phyloP scores from a whole-genome alignment of 768 basidiomycete genomes.

The Boletus fagicola region DNA sequence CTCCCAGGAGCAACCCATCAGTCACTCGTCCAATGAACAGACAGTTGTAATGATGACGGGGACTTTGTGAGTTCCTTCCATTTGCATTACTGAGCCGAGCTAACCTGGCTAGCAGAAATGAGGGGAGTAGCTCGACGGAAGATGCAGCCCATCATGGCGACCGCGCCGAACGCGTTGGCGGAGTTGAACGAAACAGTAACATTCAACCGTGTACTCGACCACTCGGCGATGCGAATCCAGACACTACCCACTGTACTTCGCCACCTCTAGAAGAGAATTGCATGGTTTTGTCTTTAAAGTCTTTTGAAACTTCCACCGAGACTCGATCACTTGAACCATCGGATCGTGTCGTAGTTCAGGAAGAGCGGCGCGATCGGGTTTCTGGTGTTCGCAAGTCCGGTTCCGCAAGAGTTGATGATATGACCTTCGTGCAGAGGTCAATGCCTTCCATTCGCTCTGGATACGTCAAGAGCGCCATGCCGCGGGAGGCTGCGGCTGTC shows the following conservation, averaged over 20 bases:
- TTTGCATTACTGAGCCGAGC: background rate
- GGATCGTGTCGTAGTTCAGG: background rate
- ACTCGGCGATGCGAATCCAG: background rate
- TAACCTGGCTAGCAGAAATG: conserved; percentile 1
- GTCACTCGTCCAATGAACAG: background rate
- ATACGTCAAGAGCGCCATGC: background rate
- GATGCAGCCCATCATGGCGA: background rate
- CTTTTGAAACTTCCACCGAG: too few relatives aligned
- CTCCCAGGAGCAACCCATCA: background rate
- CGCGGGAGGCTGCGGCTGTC: background rate
- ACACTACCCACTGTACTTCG: background rate
- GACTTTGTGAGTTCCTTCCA: conserved; percentile 3
- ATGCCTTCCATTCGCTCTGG: background rate
- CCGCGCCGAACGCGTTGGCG: background rate
- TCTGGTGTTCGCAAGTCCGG: background rate
- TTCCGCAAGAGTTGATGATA: background rate
- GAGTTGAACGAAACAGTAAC: background rate
- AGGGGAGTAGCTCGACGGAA: background rate
- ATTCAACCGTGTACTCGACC: background rate
- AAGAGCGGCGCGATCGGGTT: background rate
- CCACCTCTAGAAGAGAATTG: background rate
- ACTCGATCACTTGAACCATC: background rate
- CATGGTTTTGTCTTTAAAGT: background rate
- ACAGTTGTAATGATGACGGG: background rate
- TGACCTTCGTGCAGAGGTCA: background rate